These are phyloP conservation scores for Lobosporangium transversale DNA, from an alignment of 192 early-diverging fungal species.

Conservation along the genomic window DNA sequence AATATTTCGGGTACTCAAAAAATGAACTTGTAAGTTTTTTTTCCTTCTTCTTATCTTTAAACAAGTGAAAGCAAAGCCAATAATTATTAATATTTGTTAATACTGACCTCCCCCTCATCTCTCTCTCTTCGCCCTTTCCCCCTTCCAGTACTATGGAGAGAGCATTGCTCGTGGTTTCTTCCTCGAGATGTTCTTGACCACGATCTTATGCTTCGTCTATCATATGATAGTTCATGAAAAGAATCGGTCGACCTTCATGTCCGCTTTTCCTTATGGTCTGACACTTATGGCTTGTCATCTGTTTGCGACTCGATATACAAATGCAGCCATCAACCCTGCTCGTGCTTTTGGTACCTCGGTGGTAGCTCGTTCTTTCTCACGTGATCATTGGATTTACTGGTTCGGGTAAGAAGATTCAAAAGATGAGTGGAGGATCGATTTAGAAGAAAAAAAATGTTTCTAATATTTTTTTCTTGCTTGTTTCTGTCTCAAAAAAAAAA, in stretches of 20 bases:
- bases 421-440: background rate
- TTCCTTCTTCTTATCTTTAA: no score
- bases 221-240: conserved; percentile 44
- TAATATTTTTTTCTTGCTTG: background rate
- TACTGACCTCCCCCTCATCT: no score
- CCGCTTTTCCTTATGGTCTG: conserved; percentile 29
- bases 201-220: conserved; percentile 42
- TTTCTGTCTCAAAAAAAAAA: no score
- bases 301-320: conserved; percentile 49
- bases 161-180: conserved; percentile 45
- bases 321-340: conserved; percentile 76
- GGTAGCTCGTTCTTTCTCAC: conserved; percentile 57
- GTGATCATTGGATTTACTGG: conserved; percentile 73
- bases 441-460: conserved; percentile 9
- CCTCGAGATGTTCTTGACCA: conserved; percentile 47
- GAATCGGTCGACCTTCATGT: conserved; percentile 49
- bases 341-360: conserved; percentile 70
- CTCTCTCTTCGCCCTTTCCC: no score
- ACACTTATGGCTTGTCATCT: conserved; percentile 29
- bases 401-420: conserved; percentile 45
- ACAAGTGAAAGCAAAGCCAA: no score
- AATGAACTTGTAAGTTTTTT: conserved; percentile 24
- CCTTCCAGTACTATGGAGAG: conserved; percentile 27
- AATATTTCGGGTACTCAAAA: background rate
- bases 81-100: no score